These are phyloP conservation scores for Arthroderma sp. DNA, from an alignment of 2,329 filamentous ascomycete species.

Conservation along the genomic window DNA sequence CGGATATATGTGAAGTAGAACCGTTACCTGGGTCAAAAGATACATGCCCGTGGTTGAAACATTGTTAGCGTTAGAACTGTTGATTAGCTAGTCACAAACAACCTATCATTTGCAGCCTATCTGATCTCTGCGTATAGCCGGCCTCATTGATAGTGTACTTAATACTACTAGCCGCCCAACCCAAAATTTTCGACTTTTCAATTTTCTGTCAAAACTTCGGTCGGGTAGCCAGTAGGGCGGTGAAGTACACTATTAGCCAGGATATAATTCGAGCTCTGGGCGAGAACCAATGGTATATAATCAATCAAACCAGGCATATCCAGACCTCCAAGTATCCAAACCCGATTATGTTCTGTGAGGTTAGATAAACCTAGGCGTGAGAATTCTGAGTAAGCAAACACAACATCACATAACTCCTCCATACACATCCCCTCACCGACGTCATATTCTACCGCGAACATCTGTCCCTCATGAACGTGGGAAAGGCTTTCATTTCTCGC, in stretches of 20 bases:
- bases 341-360: too few relatives aligned
- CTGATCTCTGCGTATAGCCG: not conserved
- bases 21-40: not conserved
- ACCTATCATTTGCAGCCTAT: not conserved
- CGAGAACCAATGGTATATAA: too few relatives aligned
- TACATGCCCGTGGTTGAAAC: not conserved
- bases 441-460: not conserved
- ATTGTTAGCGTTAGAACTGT: not conserved
- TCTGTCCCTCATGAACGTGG: constrained; percentile 5
- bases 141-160: too few relatives aligned
- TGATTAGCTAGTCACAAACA: not conserved
- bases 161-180: too few relatives aligned
- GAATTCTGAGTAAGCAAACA: not conserved
- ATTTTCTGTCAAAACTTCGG: too few relatives aligned
- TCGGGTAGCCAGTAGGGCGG: too few relatives aligned
- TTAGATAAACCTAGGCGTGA: not conserved
- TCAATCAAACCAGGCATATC: too few relatives aligned
- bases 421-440: not conserved
- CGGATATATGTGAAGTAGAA: not conserved
- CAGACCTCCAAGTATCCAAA: too few relatives aligned
- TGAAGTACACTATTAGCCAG: too few relatives aligned
- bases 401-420: not conserved
- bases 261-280: not conserved
- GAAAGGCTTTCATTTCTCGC: not conserved
- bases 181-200: too few relatives aligned